Percentiles rank a stretch among this genome's conserved stretches.
phyloP scores from a whole-genome alignment of 2,329 filamentous ascomycete genomes.

The Sarocladium kiliense region DNA sequence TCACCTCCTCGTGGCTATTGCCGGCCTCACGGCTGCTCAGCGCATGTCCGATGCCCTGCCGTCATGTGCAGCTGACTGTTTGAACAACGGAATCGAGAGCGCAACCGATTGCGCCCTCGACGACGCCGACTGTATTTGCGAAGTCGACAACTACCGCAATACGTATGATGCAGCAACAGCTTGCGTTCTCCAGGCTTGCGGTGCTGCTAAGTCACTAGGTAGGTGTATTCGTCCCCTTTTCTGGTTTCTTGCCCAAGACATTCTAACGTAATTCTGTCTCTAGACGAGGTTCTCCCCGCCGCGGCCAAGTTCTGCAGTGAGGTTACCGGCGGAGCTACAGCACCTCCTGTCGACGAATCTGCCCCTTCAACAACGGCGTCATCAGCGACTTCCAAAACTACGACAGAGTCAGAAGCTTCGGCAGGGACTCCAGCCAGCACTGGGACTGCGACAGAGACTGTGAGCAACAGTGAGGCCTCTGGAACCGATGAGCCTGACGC shows the following conservation, averaged over 20 bases:
- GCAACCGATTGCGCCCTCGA: constrained; percentile 16
- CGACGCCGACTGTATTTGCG: constrained; percentile 18
- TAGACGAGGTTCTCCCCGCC: constrained; percentile 18
- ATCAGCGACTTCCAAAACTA: background rate
- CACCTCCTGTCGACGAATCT: background rate
- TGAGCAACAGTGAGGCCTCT: background rate
- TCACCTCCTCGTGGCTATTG: constrained; percentile 12
- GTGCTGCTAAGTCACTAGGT: constrained; percentile 24
- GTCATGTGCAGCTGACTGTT: constrained; percentile 17
- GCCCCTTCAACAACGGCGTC: background rate
- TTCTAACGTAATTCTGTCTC: too few relatives aligned
- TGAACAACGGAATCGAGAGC: constrained; percentile 15
- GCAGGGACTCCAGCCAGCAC: background rate
- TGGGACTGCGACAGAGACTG: background rate
- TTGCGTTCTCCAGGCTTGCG: constrained; percentile 35
- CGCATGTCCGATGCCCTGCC: constrained; percentile 17
- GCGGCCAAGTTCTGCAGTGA: constrained; percentile 16
- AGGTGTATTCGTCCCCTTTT: constrained; percentile 14
- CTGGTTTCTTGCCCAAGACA: too few relatives aligned
- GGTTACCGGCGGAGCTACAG: background rate
- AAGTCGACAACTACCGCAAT: constrained; percentile 26
- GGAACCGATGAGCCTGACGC: background rate
- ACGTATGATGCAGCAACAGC: constrained; percentile 33
- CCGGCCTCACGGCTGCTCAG: constrained; percentile 11
- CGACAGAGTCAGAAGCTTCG: background rate